A percentile compares a stretch with the other conserved stretches of the same genome.
Conservation (phyloP, 2,329 filamentous ascomycete species). For the Monilinia fructigena region DNA sequence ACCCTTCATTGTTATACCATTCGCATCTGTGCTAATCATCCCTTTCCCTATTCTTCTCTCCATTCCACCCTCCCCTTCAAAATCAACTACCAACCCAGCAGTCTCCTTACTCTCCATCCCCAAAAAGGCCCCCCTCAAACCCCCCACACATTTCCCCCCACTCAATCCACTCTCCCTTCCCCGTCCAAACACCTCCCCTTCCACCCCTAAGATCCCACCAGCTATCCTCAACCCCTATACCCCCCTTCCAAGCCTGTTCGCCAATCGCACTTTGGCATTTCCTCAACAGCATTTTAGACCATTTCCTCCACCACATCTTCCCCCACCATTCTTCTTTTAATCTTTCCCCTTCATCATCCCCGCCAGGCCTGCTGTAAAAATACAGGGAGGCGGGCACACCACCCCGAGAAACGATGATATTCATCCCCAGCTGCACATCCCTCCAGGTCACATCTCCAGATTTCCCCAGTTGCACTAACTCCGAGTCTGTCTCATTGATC, state of each 20-base stretch:
- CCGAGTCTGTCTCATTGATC: neutral
- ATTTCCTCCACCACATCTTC: conserved; percentile 6
- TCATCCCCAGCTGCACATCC: neutral
- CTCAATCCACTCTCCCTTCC: too few species aligned
- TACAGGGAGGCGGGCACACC: neutral
- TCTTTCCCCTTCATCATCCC: neutral
- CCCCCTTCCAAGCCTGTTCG: neutral
- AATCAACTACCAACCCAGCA: too few species aligned
- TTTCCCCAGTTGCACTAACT: neutral
- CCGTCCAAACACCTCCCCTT: too few species aligned
- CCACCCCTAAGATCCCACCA: too few species aligned
- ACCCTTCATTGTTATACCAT: too few species aligned
- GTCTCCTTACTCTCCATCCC: too few species aligned
- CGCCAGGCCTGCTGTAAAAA: neutral
- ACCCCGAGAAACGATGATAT: neutral
- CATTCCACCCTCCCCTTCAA: too few species aligned
- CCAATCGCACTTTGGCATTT: neutral
- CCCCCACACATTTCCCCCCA: too few species aligned
- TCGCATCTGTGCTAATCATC: too few species aligned
- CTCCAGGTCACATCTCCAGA: neutral
- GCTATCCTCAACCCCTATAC: neutral
- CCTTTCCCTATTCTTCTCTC: too few species aligned
- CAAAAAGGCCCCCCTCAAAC: too few species aligned
- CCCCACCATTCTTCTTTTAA: neutral
- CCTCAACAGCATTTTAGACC: neutral